Base-by-base conservation (phyloP, 192 early-diverging fungal genomes). In the Umbelopsis ramanniana region DNA sequence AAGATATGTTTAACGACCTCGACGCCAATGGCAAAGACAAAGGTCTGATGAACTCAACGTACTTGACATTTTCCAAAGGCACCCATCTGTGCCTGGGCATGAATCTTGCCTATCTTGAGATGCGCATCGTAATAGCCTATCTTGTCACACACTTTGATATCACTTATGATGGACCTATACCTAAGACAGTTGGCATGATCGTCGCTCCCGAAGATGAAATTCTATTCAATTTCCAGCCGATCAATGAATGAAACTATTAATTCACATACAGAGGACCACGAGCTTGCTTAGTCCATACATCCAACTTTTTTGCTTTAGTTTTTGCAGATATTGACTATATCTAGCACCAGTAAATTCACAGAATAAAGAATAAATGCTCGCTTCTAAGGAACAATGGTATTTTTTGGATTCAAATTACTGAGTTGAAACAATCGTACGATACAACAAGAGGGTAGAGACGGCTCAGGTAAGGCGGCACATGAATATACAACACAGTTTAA, bases 11-110 rank as follows among this genome's bases (percentile, higher is more conserved):
- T 15, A 17, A 21, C 19, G 48, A 50, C 48, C 48, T 50, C 15
- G 48, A 50, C 3, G 15, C 48, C 48, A 19, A 8, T 10, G 17
- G 48, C n/a, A 0, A 4, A 50, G 48, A 50, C 6, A 50, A 50
- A 50, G n/a, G n/a, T 21, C 15, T 50, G 17, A 50, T 50, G 48
- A 50, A 50, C 48, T 21, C 15, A 15, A 50, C 48, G 5, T 50
- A n/a, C 48, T 5, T 86, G 53, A 74, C 82, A 21, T 87, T 87
- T 55, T 82, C 86, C 0, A 79, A 72, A 4, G 86, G 86, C n/a
- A 80, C 81, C 29, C 82, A 85, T 6, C 78, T 82, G 4, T 87
- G 86, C 19, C 48, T 84, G 46, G 84, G 84, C 21, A 73, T 78
- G 22, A 81, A 82, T 69, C 66, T 87, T 75, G 86, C 86, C 9